Evolutionary conservation across 495 filamentous ascomycete genomes (phyloP).

Genomic region (Cairneyella variabilis): DNA sequence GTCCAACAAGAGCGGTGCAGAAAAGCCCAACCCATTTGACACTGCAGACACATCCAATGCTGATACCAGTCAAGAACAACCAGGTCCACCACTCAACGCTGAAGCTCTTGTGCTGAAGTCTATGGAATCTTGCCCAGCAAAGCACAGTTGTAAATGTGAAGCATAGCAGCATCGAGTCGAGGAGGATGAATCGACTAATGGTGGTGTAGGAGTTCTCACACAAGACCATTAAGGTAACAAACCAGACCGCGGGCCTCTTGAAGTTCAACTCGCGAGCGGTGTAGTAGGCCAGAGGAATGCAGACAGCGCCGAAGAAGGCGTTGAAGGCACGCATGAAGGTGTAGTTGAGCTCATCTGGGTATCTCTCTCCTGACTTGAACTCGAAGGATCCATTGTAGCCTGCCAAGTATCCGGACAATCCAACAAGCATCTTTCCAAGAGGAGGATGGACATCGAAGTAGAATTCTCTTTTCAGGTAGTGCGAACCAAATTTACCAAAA

Average conservation of each 20-base stretch:
- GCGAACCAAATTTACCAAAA: slow-evolving; percentile 98
- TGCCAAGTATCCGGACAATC: slow-evolving; percentile 89
- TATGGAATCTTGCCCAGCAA: slow-evolving; percentile 95
- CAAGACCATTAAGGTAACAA: slow-evolving; percentile 93
- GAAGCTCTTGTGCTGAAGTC: slow-evolving; percentile 77
- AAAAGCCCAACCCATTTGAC: slow-evolving; percentile 98
- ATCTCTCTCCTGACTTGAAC: slow-evolving; percentile 97
- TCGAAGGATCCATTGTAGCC: slow-evolving; percentile 99
- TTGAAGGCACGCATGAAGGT: slow-evolving; percentile 99
- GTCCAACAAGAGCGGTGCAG: slow-evolving; percentile 86
- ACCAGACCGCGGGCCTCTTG: slow-evolving; percentile 81
- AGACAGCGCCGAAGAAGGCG: slow-evolving; percentile 86
- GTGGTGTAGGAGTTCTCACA: slow-evolving; percentile 99
- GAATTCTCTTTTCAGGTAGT: slow-evolving; percentile 97
- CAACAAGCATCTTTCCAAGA: slow-evolving; percentile 96
- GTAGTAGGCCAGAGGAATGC: slow-evolving; percentile 91
- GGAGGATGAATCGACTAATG: slow-evolving; percentile 94
- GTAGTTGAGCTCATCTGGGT: slow-evolving; percentile 91
- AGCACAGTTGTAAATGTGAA: slow-evolving; percentile 96
- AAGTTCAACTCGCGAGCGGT: slow-evolving; percentile 89
- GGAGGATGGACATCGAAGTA: slow-evolving; percentile 99
- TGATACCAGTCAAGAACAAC: slow-evolving; percentile 86
- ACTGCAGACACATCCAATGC: slow-evolving; percentile 95
- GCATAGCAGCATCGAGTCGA: slow-evolving; percentile 97
- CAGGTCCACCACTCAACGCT: slow-evolving; percentile 86